Percentiles rank a stretch among this genome's conserved stretches.
Evolutionary conservation across 2,329 filamentous ascomycete genomes (phyloP).

Genomic region (Fusarium neocosmosporiellum): DNA sequence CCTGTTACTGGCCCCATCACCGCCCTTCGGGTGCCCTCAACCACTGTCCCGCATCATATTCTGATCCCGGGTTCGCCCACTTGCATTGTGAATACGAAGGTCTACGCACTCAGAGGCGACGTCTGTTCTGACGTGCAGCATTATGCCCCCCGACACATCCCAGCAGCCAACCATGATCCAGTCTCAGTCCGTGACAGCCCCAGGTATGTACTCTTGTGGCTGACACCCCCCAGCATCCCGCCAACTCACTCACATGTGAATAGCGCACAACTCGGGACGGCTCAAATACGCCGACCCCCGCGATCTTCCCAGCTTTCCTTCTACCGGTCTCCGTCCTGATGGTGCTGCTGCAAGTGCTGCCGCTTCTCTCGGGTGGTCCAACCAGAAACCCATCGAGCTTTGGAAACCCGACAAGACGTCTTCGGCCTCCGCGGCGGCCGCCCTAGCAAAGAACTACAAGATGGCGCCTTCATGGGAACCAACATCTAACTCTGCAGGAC

Average conservation of each 20-base stretch:
- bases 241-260: slow-evolving; percentile 30
- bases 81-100: slow-evolving; percentile 32
- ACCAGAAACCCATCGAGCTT: slow-evolving; percentile 71
- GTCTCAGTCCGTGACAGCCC: slow-evolving; percentile 33
- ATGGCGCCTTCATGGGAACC: slow-evolving; percentile 69
- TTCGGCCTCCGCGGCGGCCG: slow-evolving; percentile 60
- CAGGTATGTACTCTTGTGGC: slow-evolving; percentile 39
- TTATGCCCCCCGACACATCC: slow-evolving; percentile 33
- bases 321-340: slow-evolving; percentile 67
- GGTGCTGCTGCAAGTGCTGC: slow-evolving; percentile 77
- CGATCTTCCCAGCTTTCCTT: slow-evolving; percentile 80
- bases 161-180: slow-evolving; percentile 43
- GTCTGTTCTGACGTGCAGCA: slow-evolving; percentile 20
- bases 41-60: slow-evolving; percentile 7
- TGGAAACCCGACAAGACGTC: slow-evolving; percentile 72
- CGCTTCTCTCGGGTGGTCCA: slow-evolving; percentile 78
- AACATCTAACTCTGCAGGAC: slow-evolving; percentile 71
- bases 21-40: slow-evolving; percentile 12
- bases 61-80: slow-evolving; percentile 16
- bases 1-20: slow-evolving; percentile 8
- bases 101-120: slow-evolving; percentile 14
- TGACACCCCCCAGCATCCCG: slow-evolving; percentile 21
- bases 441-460: slow-evolving; percentile 56
- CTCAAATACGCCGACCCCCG: slow-evolving; percentile 78
- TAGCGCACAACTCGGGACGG: slow-evolving; percentile 51